Evolutionary conservation across 805 yeast species (phyloP).

Genomic region (Pichia sporocuriosa): DNA sequence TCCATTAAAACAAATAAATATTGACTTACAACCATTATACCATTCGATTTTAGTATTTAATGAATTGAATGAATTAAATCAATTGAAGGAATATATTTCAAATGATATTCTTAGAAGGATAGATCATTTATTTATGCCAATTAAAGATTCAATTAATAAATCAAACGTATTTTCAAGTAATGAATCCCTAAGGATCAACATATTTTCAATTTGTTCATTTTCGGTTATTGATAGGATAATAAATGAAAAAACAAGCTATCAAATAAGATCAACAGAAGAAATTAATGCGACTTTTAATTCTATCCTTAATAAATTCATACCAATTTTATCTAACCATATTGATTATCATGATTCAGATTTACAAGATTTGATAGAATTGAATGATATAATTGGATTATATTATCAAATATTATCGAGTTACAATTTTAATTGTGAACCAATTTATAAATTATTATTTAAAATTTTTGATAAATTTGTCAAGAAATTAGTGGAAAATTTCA

Average conservation of each 20-base stretch:
- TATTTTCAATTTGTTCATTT: constrained; percentile 65
- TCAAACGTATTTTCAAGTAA: constrained; percentile 28
- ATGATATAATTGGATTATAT: constrained; percentile 60
- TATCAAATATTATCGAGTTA: constrained; percentile 71
- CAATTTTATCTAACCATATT: constrained; percentile 46
- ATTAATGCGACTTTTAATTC: constrained; percentile 74
- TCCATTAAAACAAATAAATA: constrained; percentile 41
- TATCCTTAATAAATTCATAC: constrained; percentile 50
- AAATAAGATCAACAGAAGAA: constrained; percentile 54
- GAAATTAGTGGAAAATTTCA: constrained; percentile 47
- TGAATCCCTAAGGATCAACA: constrained; percentile 46
- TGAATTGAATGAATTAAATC: constrained; percentile 59
- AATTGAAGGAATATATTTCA: constrained; percentile 54
- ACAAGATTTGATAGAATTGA: constrained; percentile 46
- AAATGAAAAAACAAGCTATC: constrained; percentile 54
- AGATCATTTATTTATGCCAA: constrained; percentile 61
- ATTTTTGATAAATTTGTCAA: constrained; percentile 58
- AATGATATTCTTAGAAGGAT: constrained; percentile 68
- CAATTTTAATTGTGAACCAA: constrained; percentile 49
- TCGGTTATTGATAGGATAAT: constrained; percentile 69
- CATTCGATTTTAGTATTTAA: constrained; percentile 80
- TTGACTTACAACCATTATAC: constrained; percentile 67
- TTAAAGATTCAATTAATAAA: constrained; percentile 34
- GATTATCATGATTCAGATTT: constrained; percentile 35
- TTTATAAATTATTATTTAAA: constrained; percentile 55